phyloP scores from a whole-genome alignment of 352 stramenopile genomes.

The Phytophthora tentaculata region DNA sequence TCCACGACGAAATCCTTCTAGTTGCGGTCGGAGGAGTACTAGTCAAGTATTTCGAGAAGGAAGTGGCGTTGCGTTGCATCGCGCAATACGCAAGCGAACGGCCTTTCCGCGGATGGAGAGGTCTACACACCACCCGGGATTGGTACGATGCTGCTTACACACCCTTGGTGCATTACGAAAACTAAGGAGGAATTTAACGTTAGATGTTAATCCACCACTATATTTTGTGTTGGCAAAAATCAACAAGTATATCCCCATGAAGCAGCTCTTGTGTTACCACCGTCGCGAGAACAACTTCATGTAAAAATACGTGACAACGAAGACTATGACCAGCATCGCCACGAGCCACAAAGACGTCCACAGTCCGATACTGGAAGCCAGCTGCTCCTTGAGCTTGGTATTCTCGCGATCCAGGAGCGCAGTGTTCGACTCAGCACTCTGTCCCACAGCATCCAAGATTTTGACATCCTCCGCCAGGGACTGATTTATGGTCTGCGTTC shows the following conservation, averaged over 20 bases:
- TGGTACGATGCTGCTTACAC: slow-evolving; percentile 90
- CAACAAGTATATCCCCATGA: neutral
- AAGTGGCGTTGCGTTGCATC: slow-evolving; percentile 71
- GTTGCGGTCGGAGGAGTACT: slow-evolving; percentile 55
- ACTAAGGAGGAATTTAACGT: slow-evolving; percentile 25
- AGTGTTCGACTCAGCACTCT: slow-evolving; percentile 75
- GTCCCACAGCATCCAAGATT: slow-evolving; percentile 75
- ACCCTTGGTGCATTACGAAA: slow-evolving; percentile 76
- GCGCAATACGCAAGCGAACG: slow-evolving; percentile 79
- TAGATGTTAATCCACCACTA: neutral
- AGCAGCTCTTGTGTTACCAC: slow-evolving; percentile 27
- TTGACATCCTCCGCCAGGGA: slow-evolving; percentile 73
- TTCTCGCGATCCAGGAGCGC: slow-evolving; percentile 69
- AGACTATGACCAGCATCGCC: slow-evolving; percentile 62
- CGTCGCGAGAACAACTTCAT: slow-evolving; percentile 79
- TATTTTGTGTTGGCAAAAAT: slow-evolving; percentile 6
- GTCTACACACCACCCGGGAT: slow-evolving; percentile 83
- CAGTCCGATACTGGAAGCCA: slow-evolving; percentile 75
- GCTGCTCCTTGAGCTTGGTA: slow-evolving; percentile 60
- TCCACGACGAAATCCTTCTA: slow-evolving; percentile 77
- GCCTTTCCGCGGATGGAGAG: slow-evolving; percentile 72
- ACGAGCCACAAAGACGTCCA: slow-evolving; percentile 81
- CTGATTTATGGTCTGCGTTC: slow-evolving; percentile 78
- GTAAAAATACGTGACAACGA: slow-evolving; percentile 78
- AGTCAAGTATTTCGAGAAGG: slow-evolving; percentile 79